These are phyloP conservation scores for Rhodamnia argentea DNA, from an alignment of 345 rosid genomes.

Conservation along the genomic window DNA sequence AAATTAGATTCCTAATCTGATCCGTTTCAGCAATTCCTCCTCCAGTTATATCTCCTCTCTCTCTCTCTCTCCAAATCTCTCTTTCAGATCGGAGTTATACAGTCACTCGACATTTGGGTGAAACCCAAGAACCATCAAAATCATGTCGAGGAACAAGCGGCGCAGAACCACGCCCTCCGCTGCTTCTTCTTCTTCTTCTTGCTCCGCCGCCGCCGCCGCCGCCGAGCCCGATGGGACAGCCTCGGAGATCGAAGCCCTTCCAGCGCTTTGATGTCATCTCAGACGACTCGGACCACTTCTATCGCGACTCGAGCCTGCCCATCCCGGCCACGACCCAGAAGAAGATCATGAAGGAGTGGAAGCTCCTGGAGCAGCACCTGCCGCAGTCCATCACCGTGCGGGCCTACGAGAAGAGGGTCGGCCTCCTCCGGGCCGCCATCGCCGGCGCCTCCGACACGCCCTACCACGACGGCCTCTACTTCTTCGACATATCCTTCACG, in stretches of 20 bases:
- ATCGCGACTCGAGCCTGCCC: rapidly evolving
- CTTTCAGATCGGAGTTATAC: neutral
- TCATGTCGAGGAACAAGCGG: neutral
- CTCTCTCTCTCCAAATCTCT: neutral
- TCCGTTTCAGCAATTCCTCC: neutral
- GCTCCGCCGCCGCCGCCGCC: neutral
- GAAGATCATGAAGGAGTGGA: conserved; percentile 49
- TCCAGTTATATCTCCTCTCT: neutral
- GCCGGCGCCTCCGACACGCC: conserved; percentile 48
- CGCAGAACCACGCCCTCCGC: neutral
- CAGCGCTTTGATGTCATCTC: conserved; percentile 1
- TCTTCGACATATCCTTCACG: conserved; percentile 54
- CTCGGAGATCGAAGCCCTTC: conserved; percentile 12
- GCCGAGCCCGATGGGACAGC: neutral
- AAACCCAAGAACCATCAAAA: neutral
- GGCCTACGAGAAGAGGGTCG: conserved; percentile 41
- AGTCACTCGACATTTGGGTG: neutral
- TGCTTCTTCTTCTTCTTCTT: neutral
- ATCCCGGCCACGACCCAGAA: conserved; percentile 1
- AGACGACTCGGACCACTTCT: conserved; percentile 1
- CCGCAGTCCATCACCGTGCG: conserved; percentile 48
- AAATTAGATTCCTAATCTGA: neutral
- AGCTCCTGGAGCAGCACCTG: conserved; percentile 29
- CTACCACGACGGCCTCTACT: conserved; percentile 55
- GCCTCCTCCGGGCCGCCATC: conserved; percentile 38